Evolutionary conservation across 2,329 filamentous ascomycete species (phyloP).

Genomic region (Aspergillus sp.): DNA sequence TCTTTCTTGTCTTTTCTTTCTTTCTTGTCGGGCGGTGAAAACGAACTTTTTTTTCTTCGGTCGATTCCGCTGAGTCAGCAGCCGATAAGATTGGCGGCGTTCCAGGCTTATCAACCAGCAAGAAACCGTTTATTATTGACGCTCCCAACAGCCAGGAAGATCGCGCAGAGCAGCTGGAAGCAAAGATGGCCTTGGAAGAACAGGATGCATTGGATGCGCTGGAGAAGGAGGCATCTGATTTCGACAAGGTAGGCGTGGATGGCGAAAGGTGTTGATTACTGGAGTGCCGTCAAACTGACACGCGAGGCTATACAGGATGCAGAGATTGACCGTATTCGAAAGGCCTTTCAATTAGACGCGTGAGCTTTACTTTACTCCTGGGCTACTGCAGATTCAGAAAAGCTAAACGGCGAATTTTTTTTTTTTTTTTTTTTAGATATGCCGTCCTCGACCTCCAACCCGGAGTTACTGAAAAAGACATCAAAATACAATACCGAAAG

Average conservation of each 20-base stretch:
- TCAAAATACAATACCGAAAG: slow-evolving; percentile 89
- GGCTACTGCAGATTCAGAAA: background rate
- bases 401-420: slow-evolving; percentile 1
- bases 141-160: no score
- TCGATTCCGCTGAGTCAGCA: slow-evolving; percentile 30
- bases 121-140: no score
- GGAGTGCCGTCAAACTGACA: slow-evolving; percentile 10
- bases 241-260: slow-evolving; percentile 64
- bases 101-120: slow-evolving; percentile 6
- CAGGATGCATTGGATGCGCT: slow-evolving; percentile 75
- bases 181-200: slow-evolving; percentile 56
- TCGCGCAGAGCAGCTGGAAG: background rate
- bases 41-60: slow-evolving; percentile 23
- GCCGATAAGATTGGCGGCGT: slow-evolving; percentile 23
- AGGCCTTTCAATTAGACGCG: slow-evolving; percentile 78
- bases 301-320: slow-evolving; percentile 60
- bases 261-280: background rate
- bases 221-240: slow-evolving; percentile 81
- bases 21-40: slow-evolving; percentile 15
- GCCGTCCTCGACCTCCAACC: slow-evolving; percentile 93
- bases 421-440: slow-evolving; percentile 50
- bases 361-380: slow-evolving; percentile 30
- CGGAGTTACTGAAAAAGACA: slow-evolving; percentile 90
- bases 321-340: slow-evolving; percentile 91
- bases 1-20: slow-evolving; percentile 4